Base-by-base conservation (phyloP, 371 early-diverging fungal species). In the Sporodiniella umbellata region DNA sequence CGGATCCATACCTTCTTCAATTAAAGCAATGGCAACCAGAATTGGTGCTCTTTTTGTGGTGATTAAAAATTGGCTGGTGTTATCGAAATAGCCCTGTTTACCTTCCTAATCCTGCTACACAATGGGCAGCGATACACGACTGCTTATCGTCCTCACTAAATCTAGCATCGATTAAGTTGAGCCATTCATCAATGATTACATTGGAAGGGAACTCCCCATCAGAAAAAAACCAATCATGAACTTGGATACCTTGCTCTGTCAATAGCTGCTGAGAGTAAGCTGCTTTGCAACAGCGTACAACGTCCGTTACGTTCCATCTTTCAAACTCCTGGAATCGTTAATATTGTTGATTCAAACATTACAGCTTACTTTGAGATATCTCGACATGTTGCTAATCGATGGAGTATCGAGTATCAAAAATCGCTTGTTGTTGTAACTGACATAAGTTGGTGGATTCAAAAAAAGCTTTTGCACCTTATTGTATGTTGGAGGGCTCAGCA, bases 351-450 rank as follows among this genome's bases (percentile, higher is more conserved):
- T 18, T 40, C 23, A 42, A 31, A 1, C 19, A 6, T 14, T 2
- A 8, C 10, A 4, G 0, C 26, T 51, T 66, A 69, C 83, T 47
- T 75, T 72, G 15, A 86, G 57, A 51, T 94, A 94, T 12, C 81
- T 67, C 4, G 83, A 75, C 33, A 93, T 56, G 15, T 80, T 92
- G 56, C 79, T 70, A 58, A 86, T 82, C 18, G 89, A 83, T 1
- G 94, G 94, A 15, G 88, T 84, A 60, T 93, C 94, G 45, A 88
- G 82, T 46, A 94, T 87, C 42, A 94, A 68, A 64, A 93, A 91
- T 7, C 87, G 81, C 47, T 86, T 55, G 48, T 75, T 69, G 46
- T 79, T 61, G 11, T 60, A 60, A 14, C 50, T 57, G 24, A 67
- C 54, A 18, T 43, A 48, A 3, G 60, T 63, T 11, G 67, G 67